Evolutionary conservation across 805 yeast species (phyloP), one percentile per base, ranked within the genome.

Genomic region (Yarrowia keelungensis): DNA sequence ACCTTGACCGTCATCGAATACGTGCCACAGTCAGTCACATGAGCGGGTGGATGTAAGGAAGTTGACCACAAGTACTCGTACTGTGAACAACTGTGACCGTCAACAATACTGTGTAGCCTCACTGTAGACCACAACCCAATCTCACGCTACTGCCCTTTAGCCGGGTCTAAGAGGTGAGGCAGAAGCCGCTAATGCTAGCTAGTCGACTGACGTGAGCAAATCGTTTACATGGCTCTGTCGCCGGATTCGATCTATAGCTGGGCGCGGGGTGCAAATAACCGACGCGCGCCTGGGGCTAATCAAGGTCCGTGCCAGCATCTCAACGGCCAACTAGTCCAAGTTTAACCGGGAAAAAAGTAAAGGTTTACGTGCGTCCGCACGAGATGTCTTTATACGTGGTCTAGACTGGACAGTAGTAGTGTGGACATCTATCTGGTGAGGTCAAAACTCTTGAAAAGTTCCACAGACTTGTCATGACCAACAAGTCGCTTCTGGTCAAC

Each of bases 321-420:
- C 47, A 56, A 56, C 62, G 62, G 59, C 19, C 45, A 16, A 50
- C 59, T 53, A 53, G 45, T 39, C 45, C 56, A 39, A 53, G 59
- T 39, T 53, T 56, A 56, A 41, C 46, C 62, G 62, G 35, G 16
- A 42, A 41, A 22, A 38, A 41, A 26, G 46, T 39, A 9, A 41
- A 41, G 61, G 47, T 26, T 41, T 41, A 14, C 9, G 38, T 26
- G 38, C 22, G 10, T 41, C 22, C 38, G 22, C 36, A 38, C 59
- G 45, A 39, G 36, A 38, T 38, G 45, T 19, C 19, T 53, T 53
- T 19, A 39, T 22, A 53, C 45, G 59, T 22, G 45, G 46, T 39
- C 56, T 51, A 51, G 56, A 51, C 8, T 41, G 19, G 19, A 19
- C 19, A 19, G 19, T 19, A 19, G 19, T 19, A 19, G 38, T 8